phyloP scores from a whole-genome alignment of 2,329 filamentous ascomycete genomes.

The Aureobasidium sp. region DNA sequence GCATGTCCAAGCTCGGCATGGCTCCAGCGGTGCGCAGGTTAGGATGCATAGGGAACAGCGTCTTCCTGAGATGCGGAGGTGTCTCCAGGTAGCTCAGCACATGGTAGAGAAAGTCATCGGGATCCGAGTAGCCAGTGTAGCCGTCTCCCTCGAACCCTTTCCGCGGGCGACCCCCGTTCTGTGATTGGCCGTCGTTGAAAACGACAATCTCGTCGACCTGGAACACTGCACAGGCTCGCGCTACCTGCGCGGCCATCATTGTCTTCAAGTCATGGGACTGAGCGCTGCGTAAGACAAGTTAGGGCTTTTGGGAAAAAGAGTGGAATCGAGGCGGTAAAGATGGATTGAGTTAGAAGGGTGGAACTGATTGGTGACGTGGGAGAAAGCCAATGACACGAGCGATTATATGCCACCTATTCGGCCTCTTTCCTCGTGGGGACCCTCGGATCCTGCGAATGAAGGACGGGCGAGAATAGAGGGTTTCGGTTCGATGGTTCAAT shows the following conservation, averaged over 20 bases:
- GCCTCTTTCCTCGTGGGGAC: not conserved
- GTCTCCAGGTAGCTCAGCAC: constrained; percentile 76
- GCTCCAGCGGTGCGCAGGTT: constrained; percentile 68
- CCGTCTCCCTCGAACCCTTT: constrained; percentile 34
- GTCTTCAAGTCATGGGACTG: constrained; percentile 70
- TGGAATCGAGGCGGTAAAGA: not conserved
- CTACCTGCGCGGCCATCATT: constrained; percentile 64
- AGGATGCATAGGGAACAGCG: constrained; percentile 69
- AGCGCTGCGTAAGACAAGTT: constrained; percentile 45
- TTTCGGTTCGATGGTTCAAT: too few species aligned
- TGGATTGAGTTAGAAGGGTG: not conserved
- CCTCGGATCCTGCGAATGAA: too few species aligned
- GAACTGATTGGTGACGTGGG: not conserved
- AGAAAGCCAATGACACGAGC: not conserved
- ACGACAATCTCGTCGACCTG: constrained; percentile 77
- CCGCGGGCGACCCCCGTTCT: constrained; percentile 21
- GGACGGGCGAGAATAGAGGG: too few species aligned
- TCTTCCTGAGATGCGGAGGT: constrained; percentile 70
- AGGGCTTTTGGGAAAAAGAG: not conserved
- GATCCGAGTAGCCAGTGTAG: constrained; percentile 64
- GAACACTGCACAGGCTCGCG: constrained; percentile 75
- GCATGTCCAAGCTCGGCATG: constrained; percentile 74
- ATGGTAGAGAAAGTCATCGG: constrained; percentile 72
- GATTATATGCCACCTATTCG: not conserved
- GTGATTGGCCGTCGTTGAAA: constrained; percentile 61